These are phyloP conservation scores for Moniliophthora roreri DNA, from an alignment of 1,284 basidiomycete genomes.

Conservation along the genomic window DNA sequence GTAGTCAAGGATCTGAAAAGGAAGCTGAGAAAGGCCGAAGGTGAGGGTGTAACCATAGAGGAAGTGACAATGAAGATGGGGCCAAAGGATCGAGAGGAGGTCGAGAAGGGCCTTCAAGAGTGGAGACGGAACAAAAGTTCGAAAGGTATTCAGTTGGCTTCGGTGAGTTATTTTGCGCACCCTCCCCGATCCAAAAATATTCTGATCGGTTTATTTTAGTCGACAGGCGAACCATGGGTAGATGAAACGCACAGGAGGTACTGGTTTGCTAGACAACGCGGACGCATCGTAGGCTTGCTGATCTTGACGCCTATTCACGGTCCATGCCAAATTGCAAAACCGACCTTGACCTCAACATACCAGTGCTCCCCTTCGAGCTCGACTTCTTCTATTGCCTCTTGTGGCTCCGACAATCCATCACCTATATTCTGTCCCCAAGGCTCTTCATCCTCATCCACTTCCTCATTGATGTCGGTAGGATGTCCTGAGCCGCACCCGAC, in stretches of 20 bases:
- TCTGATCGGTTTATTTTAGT: constrained; percentile 21
- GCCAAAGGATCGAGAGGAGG: constrained; percentile 29
- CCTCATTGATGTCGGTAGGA: background rate
- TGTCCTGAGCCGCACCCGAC: background rate
- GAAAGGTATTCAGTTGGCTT: constrained; percentile 40
- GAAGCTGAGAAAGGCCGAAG: constrained; percentile 41
- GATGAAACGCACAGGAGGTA: constrained; percentile 43
- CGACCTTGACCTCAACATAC: background rate
- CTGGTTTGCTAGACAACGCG: constrained; percentile 38
- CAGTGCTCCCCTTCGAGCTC: background rate
- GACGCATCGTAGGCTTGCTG: constrained; percentile 37
- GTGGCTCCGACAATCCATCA: background rate
- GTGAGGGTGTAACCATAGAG: constrained; percentile 32
- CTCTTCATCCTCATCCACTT: background rate
- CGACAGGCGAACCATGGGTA: constrained; percentile 42
- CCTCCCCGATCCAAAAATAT: background rate
- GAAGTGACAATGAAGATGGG: constrained; percentile 34
- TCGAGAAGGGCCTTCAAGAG: constrained; percentile 38
- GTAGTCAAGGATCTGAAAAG: constrained; percentile 46
- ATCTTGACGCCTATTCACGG: constrained; percentile 41
- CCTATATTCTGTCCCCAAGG: background rate
- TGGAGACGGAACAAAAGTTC: constrained; percentile 34
- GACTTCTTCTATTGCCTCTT: background rate
- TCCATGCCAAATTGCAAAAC: constrained; percentile 1
- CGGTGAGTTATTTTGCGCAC: constrained; percentile 23